phyloP scores from a whole-genome alignment of 176 grass and related monocot genomes.

The Stipa capillata region DNA sequence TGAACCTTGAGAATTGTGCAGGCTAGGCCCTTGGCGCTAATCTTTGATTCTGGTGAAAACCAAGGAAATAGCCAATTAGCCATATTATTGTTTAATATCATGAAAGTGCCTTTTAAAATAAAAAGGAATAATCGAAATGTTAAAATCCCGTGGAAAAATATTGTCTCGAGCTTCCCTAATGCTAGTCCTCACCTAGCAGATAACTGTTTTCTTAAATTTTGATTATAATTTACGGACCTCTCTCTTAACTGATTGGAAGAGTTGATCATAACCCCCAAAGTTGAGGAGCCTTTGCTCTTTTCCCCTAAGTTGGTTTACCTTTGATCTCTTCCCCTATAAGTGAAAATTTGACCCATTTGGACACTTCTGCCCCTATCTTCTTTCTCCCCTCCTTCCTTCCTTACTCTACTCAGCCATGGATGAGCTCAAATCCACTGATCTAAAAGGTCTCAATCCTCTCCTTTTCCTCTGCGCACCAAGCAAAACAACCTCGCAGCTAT shows the following conservation, averaged over 20 bases:
- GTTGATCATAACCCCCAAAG: no score
- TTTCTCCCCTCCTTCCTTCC: no score
- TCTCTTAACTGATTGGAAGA: not conserved
- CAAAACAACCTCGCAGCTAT: no score
- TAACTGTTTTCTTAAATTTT: not conserved
- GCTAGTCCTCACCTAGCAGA: not conserved
- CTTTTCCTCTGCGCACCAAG: no score
- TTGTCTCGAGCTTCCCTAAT: not conserved
- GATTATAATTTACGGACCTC: not conserved
- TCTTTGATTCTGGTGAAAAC: not conserved
- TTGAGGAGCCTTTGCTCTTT: no score
- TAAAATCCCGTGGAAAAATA: not conserved
- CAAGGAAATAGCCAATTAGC: not conserved
- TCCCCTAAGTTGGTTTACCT: no score
- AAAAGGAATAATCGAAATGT: not conserved
- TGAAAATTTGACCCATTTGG: no score
- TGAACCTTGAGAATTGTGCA: not conserved
- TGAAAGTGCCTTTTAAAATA: not conserved
- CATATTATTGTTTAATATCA: not conserved
- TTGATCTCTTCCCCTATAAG: no score
- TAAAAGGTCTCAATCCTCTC: no score
- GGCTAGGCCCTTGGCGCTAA: not conserved
- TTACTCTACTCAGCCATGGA: no score
- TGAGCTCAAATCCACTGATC: no score
- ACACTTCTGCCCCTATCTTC: no score